Evolutionary conservation across 495 filamentous ascomycete genomes (phyloP).

Genomic region (Letharia lupina): DNA sequence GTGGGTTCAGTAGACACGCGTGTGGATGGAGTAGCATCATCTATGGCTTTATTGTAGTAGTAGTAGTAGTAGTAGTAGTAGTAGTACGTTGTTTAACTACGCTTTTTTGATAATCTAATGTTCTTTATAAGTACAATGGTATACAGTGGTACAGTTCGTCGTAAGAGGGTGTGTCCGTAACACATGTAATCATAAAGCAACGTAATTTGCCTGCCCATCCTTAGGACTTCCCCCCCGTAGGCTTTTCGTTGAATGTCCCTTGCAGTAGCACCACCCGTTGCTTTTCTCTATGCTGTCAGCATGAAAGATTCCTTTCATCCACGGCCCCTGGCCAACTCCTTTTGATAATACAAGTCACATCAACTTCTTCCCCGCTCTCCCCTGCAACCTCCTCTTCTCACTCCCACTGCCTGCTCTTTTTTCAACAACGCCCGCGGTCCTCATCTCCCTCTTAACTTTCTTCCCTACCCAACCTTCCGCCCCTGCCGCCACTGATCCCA

Average conservation of each 20-base stretch:
- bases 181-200: neutral
- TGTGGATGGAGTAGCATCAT: too few species aligned
- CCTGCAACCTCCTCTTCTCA: conserved; percentile 16
- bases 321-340: neutral
- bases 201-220: neutral
- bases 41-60: too few species aligned
- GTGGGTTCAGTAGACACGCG: too few species aligned
- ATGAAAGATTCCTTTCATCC: neutral
- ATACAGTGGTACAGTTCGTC: neutral
- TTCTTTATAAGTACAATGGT: neutral
- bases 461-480: conserved; percentile 21
- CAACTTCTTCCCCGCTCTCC: conserved; percentile 13
- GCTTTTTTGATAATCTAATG: neutral
- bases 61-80: too few species aligned
- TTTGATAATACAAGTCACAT: neutral
- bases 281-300: neutral
- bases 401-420: conserved; percentile 7
- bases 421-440: conserved; percentile 18
- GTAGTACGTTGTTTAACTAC: too few species aligned
- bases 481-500: conserved; percentile 8
- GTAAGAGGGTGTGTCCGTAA: neutral
- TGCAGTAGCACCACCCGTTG: neutral
- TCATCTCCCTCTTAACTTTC: conserved; percentile 25
- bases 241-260: neutral
- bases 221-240: neutral